Conservation (phyloP, 2,329 filamentous ascomycete genomes). For the Plectosphaerella cucumerina region DNA sequence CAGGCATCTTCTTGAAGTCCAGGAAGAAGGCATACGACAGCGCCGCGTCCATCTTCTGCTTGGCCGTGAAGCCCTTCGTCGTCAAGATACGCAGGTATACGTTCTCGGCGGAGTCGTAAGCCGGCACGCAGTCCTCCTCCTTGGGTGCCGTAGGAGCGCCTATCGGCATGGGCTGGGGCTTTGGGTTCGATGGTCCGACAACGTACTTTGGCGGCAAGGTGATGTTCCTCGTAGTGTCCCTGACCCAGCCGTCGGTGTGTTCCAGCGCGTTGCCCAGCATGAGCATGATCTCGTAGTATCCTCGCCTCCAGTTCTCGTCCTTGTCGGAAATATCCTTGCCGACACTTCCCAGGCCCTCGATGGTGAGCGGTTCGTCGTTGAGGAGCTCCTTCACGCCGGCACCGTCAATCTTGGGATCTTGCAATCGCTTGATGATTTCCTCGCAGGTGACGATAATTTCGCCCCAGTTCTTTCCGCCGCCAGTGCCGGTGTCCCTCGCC, state of each 20-base stretch:
- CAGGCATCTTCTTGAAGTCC: slow-evolving; percentile 66
- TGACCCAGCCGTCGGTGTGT: slow-evolving; percentile 74
- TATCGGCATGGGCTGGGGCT: slow-evolving; percentile 67
- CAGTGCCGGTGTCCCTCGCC: slow-evolving; percentile 38
- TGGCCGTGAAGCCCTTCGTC: slow-evolving; percentile 72
- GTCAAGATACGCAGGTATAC: slow-evolving; percentile 81
- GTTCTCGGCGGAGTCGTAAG: slow-evolving; percentile 66
- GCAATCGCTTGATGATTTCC: slow-evolving; percentile 60
- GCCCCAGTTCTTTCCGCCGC: slow-evolving; percentile 62
- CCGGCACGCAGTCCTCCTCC: slow-evolving; percentile 70
- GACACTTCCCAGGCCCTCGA: slow-evolving; percentile 49
- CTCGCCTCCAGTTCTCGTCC: slow-evolving; percentile 78
- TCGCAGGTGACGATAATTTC: slow-evolving; percentile 57
- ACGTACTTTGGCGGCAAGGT: slow-evolving; percentile 71
- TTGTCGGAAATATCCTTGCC: slow-evolving; percentile 68
- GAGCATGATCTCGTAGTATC: slow-evolving; percentile 82
- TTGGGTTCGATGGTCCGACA: slow-evolving; percentile 77
- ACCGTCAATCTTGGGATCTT: slow-evolving; percentile 67
- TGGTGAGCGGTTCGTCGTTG: slow-evolving; percentile 43
- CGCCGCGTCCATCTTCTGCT: slow-evolving; percentile 76
- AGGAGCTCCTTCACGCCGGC: slow-evolving; percentile 55
- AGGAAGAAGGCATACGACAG: slow-evolving; percentile 82
- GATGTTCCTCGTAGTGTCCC: slow-evolving; percentile 61
- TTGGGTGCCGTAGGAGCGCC: slow-evolving; percentile 59
- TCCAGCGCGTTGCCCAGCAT: slow-evolving; percentile 72